phyloP scores from a whole-genome alignment of 441 rosid genomes.

The Geranium incanum region DNA sequence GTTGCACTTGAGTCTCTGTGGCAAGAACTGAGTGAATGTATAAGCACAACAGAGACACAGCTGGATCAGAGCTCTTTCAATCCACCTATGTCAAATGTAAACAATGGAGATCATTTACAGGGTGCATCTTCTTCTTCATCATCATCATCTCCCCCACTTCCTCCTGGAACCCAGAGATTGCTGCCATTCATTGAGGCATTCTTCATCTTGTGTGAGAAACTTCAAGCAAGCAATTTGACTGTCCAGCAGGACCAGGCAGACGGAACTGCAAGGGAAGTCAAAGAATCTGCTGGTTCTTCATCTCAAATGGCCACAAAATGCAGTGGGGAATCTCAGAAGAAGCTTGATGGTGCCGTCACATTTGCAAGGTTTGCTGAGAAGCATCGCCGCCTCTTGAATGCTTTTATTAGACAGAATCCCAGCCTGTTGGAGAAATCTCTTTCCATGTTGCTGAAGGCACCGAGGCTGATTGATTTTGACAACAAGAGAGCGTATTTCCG shows the following conservation, averaged over 20 bases:
- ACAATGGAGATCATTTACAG: slow-evolving; percentile 53
- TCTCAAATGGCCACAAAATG: slow-evolving; percentile 30
- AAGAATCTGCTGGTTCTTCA: slow-evolving; percentile 59
- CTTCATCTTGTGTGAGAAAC: slow-evolving; percentile 89
- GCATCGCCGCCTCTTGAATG: slow-evolving; percentile 86
- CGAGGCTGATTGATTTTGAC: slow-evolving; percentile 89
- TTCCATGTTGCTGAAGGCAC: slow-evolving; percentile 87
- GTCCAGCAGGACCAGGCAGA: slow-evolving; percentile 61
- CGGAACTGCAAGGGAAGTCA: slow-evolving; percentile 76
- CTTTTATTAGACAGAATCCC: slow-evolving; percentile 90
- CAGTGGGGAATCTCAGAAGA: slow-evolving; percentile 53
- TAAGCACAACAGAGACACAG: slow-evolving; percentile 74
- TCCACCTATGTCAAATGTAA: slow-evolving; percentile 33
- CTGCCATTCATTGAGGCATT: slow-evolving; percentile 94
- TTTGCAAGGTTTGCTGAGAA: slow-evolving; percentile 89
- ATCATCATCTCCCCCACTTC: slow-evolving; percentile 59
- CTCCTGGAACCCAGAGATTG: slow-evolving; percentile 87
- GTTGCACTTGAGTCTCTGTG: slow-evolving; percentile 80
- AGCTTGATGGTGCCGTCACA: slow-evolving; percentile 66
- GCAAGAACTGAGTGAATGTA: slow-evolving; percentile 88
- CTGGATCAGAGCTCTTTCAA: slow-evolving; percentile 54
- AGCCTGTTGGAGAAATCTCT: slow-evolving; percentile 83
- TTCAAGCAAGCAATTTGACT: slow-evolving; percentile 47
- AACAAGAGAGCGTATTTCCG: slow-evolving; percentile 93
- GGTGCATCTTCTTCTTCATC: slow-evolving; percentile 39